A percentile compares a stretch with the other conserved stretches of the same genome.
phyloP scores from a whole-genome alignment of 768 basidiomycete genomes.

The Leccinum boreale region DNA sequence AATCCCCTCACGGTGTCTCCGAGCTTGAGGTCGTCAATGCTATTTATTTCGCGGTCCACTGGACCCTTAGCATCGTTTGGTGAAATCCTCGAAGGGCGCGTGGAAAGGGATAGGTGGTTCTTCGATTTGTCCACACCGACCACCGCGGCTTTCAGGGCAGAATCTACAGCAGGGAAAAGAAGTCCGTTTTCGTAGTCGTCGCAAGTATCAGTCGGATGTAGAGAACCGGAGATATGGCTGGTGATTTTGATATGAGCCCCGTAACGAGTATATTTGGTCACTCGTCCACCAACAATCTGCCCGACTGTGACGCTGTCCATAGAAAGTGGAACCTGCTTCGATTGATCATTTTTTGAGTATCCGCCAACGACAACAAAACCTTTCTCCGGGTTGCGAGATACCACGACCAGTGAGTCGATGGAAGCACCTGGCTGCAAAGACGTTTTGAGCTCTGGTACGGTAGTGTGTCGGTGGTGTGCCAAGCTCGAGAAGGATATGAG shows the following conservation, averaged over 20 bases:
- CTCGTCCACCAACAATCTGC: conserved; percentile 76
- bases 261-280: conserved; percentile 65
- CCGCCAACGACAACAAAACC: conserved; percentile 83
- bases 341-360: conserved; percentile 55
- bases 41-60: conserved; percentile 66
- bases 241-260: conserved; percentile 80
- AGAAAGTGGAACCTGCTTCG: conserved; percentile 50
- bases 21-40: conserved; percentile 57
- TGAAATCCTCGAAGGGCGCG: conserved; percentile 66
- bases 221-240: conserved; percentile 63
- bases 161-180: conserved; percentile 58
- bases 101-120: conserved; percentile 76
- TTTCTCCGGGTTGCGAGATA: conserved; percentile 83
- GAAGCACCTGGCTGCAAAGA: conserved; percentile 65
- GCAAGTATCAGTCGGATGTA: conserved; percentile 78
- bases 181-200: conserved; percentile 71
- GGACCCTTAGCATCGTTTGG: conserved; percentile 48
- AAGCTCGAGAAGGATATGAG: conserved; percentile 86
- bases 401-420: conserved; percentile 79
- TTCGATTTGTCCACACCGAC: conserved; percentile 63
- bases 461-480: conserved; percentile 71
- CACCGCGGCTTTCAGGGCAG: conserved; percentile 68
- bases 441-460: conserved; percentile 61
- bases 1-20: conserved; percentile 85
- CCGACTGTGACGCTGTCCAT: conserved; percentile 69